Base-by-base conservation (phyloP, 2,329 filamentous ascomycete species). In the Beauveria sp. region DNA sequence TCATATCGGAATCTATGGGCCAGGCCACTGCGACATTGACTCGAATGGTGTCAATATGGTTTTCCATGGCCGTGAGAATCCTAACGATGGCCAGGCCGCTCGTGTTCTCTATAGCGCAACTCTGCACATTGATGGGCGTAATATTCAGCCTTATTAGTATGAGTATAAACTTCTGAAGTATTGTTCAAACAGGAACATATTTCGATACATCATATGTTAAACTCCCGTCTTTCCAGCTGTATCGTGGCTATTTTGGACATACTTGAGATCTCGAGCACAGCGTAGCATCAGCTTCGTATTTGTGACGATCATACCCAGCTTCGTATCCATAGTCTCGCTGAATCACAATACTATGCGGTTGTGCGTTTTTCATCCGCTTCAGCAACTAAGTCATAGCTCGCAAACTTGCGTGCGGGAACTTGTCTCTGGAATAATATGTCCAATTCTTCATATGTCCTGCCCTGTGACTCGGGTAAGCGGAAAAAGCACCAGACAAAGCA, bases 401-500 rank as follows among this genome's bases (percentile, higher is more conserved):
- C 67, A 56, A 69, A 69, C 40, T 65, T 64, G 52, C 62, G 55
- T 20, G 64, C 64, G n/a, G 47, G 56, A 10, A 64, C 48, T 3
- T 50, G 28, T 40, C 61, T 24, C 18, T 59, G 51, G 47, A 67
- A 67, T n/a, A 67, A 55, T 24, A 65, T 57, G 48, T 70, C 67
- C 3, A 70, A 51, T 37, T 68, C 67, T n/a, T 64, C 67, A 28
- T 65, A 67, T 2, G 67, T 68, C 3, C 67, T 62, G 9, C 64
- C 67, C 59, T 67, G 66, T 10, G 67, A 65, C 62, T 69, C 67
- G 2, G 68, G 68, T 3, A 69, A 51, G 4, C 67, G 63, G 62
- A 70, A 68, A 37, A 63, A 67, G 9, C 66, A 62, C 67, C 66
- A 69, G 12, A 63, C 18, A 4, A 62, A 44, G 28, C 51, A 61